A percentile compares a stretch with the other conserved stretches of the same genome.
These are phyloP conservation scores for Septoria linicola DNA, from an alignment of 2,329 filamentous ascomycete species.

Conservation along the genomic window DNA sequence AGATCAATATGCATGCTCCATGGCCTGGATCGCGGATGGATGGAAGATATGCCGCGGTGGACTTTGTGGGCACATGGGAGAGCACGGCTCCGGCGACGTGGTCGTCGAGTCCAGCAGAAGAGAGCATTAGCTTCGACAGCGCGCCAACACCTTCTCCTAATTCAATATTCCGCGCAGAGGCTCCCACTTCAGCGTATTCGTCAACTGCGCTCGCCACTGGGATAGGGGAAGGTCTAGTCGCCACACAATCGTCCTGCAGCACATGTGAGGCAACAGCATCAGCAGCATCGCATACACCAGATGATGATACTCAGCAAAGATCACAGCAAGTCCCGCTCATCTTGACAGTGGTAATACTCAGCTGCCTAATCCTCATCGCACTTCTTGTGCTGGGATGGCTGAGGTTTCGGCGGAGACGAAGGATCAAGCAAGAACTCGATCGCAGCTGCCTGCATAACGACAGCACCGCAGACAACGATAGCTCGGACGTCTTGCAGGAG, in stretches of 20 bases:
- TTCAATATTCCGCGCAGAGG: neutral
- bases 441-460: constrained; percentile 1
- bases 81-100: constrained; percentile 8
- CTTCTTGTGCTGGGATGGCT: constrained; percentile 12
- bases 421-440: constrained; percentile 1
- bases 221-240: neutral
- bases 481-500: neutral
- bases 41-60: neutral
- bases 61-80: constrained; percentile 7
- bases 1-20: neutral
- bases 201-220: neutral
- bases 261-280: neutral
- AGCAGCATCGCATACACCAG: neutral
- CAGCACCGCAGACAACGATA: neutral
- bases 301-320: neutral
- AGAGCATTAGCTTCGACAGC: constrained; percentile 7
- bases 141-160: constrained; percentile 9
- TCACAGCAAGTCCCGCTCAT: constrained; percentile 2
- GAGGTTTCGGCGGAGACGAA: constrained; percentile 7
- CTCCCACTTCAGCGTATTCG: neutral
- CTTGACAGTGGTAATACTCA: constrained; percentile 10
- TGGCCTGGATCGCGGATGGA: neutral
- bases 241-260: no score
- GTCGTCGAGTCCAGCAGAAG: constrained; percentile 6
- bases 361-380: constrained; percentile 9